Evolutionary conservation across 352 stramenopile species (phyloP), one percentile per base, ranked within the genome.

Genomic region (Phytophthora capsici): DNA sequence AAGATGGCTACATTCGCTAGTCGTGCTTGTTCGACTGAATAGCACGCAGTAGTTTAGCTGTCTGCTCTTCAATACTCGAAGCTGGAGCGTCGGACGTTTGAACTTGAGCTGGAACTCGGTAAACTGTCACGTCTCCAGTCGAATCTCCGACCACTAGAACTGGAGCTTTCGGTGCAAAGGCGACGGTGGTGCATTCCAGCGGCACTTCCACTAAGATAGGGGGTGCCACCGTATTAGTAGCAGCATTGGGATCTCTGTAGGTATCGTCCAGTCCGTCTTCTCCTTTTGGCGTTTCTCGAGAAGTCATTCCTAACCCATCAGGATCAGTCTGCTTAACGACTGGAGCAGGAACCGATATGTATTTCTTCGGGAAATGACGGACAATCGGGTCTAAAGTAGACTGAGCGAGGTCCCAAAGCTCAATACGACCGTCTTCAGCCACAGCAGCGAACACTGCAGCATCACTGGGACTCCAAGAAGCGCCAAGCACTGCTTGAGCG

Each of bases 361-460:
- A 84, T 22, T 86, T 89, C 44, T 88, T 91, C 2, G 82, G 84
- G 45, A 89, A 91, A 57, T 89, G 76, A 12, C 79, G 88, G 32
- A 94, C 79, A 17, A 94, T 86, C 0, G 91, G 91, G 47, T 98
- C 90, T 0, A 98, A 67, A 20, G 75, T 91, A 9, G 84, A 96
- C 34, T 91, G 75, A 6, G 73, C 66, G n/a, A 97, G 69, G 58
- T 97, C 89, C 91, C 91, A 98, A 40, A 98, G 88, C 59, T 97
- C 87, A 26, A 98, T 89, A 19, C 90, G 82, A n/a, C 91, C 93
- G 61, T 98, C 92, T 54, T 95, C 90, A 0, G 87, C 84, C 10
- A 96, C 91, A 0, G 78, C 83, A 16, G 82, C 90, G 60, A 98
- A 97, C 9, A 97, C 78, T 7, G 82, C 96, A 20, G 88, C 72